phyloP scores from a whole-genome alignment of 176 grass and related monocot genomes.

The Juncus effusus region DNA sequence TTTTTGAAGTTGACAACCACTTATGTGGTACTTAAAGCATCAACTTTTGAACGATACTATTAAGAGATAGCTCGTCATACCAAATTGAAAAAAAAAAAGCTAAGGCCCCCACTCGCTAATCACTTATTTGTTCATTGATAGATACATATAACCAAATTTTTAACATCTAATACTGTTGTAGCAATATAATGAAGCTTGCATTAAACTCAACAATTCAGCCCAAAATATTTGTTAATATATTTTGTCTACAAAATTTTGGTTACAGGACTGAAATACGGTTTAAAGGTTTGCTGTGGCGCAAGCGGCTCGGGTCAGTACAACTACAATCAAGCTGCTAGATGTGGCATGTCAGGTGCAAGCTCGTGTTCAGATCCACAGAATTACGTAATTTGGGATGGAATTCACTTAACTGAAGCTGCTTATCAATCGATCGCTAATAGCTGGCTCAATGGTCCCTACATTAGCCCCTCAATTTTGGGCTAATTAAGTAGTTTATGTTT shows the following conservation, averaged over 20 bases:
- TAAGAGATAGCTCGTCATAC: slow-evolving; percentile 6
- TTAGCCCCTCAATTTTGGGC: slow-evolving; percentile 38
- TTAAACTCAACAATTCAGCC: neutral
- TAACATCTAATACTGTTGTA: neutral
- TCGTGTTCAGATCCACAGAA: slow-evolving; percentile 43
- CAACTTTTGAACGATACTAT: neutral
- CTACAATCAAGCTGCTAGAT: slow-evolving; percentile 54
- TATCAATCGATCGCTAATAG: slow-evolving; percentile 43
- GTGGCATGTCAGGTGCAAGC: slow-evolving; percentile 39
- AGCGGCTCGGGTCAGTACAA: slow-evolving; percentile 51
- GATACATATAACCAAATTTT: slow-evolving; percentile 7
- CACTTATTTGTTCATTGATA: slow-evolving; percentile 17
- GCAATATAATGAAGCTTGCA: no score
- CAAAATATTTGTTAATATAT: neutral
- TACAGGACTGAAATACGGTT: slow-evolving; percentile 39
- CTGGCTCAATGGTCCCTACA: slow-evolving; percentile 58
- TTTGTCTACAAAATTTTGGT: neutral
- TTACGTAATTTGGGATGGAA: slow-evolving; percentile 69
- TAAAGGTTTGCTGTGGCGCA: slow-evolving; percentile 62
- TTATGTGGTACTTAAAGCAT: neutral
- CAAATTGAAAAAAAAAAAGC: neutral
- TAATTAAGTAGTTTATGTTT: slow-evolving; percentile 1
- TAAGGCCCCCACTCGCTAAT: neutral
- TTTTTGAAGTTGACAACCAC: slow-evolving; percentile 23
- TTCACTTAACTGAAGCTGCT: slow-evolving; percentile 67